A percentile compares a stretch with the other conserved stretches of the same genome.
Conservation (phyloP, 768 basidiomycete species). For the Suillus lakei region DNA sequence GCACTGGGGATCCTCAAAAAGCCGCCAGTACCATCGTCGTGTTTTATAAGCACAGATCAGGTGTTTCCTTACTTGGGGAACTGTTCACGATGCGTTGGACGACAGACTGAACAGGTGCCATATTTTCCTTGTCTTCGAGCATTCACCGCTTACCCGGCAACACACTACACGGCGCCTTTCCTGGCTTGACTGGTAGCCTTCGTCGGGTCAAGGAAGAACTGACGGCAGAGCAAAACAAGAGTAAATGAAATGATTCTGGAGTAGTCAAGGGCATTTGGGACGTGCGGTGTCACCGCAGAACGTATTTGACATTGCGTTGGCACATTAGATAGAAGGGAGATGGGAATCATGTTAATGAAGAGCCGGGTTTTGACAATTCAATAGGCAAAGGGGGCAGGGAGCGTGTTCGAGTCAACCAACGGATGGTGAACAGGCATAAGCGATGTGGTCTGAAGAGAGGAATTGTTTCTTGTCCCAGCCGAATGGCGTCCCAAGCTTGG, state of each 20-base stretch:
- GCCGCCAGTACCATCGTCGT: no score
- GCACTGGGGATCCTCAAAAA: no score
- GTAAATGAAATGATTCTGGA: constrained; percentile 33
- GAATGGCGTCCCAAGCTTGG: not conserved
- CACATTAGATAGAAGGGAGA: constrained; percentile 20
- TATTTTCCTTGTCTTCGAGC: constrained; percentile 63
- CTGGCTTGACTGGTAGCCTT: constrained; percentile 22
- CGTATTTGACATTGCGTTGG: constrained; percentile 27
- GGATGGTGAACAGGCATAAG: constrained; percentile 21
- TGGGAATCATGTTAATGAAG: constrained; percentile 15
- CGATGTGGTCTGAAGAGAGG: not conserved
- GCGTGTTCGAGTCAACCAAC: constrained; percentile 33
- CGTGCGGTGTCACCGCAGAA: constrained; percentile 34
- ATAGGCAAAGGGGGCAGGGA: no score
- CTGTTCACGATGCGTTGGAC: constrained; percentile 49
- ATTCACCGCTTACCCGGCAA: constrained; percentile 45
- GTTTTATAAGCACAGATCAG: constrained; percentile 46
- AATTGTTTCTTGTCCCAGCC: not conserved
- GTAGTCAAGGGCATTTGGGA: constrained; percentile 39
- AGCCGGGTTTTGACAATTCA: no score
- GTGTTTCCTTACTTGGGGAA: constrained; percentile 36
- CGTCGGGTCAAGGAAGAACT: constrained; percentile 37
- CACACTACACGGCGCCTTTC: constrained; percentile 19
- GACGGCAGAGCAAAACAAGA: constrained; percentile 29
- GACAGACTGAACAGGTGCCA: constrained; percentile 42